Base-by-base conservation (phyloP, 2,329 filamentous ascomycete genomes). In the Aspergillus luchuensis region DNA sequence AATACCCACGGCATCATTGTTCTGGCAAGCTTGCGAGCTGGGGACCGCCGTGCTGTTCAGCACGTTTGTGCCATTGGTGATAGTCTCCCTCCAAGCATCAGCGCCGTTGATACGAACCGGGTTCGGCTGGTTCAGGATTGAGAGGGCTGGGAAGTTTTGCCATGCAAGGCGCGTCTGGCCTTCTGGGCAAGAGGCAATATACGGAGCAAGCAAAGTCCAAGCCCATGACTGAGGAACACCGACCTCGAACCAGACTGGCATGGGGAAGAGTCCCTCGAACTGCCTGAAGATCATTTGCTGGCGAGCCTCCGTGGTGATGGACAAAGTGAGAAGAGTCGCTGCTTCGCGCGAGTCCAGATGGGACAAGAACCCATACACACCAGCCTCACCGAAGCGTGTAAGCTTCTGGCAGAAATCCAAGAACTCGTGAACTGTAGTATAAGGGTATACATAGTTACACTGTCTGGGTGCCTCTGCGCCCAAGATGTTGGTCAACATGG, bases 271-370 rank as follows among this genome's bases (percentile, higher is more conserved):
- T 15, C 91, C 91, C 36, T 87, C 83, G 73, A 95, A 91, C 72
- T 95, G 91, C 19, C 91, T 88, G 82, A 95, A 95, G 66, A 91
- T 88, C 80, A 93, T 82, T 78, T 96, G 90, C 79, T 96, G 91
- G 0, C 91, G 88, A 0, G 91, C 89, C 73, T 95, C 91, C 10
- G 87, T 89, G 3, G 90, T 85, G 70, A 95, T 91, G 19, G 89
- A 89, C 76, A 92, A 90, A 2, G 91, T 80, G 2, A 96, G 81
- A 15, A 95, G 78, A 71, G 89, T 87, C 0, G 85, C 91, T 11
- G 89, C 89, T 67, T 91, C 89, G 4, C 90, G 88, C 0, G 89
- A 88, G 74, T 94, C 86, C 50, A 95, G 82, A 70, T 95, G 91
- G 54, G 87, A 84, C 64, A 93, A 80, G 79, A 94, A 95, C 0